A percentile compares a stretch with the other conserved stretches of the same genome.
phyloP scores from a whole-genome alignment of 306 rosid genomes.

The Corylus americana region DNA sequence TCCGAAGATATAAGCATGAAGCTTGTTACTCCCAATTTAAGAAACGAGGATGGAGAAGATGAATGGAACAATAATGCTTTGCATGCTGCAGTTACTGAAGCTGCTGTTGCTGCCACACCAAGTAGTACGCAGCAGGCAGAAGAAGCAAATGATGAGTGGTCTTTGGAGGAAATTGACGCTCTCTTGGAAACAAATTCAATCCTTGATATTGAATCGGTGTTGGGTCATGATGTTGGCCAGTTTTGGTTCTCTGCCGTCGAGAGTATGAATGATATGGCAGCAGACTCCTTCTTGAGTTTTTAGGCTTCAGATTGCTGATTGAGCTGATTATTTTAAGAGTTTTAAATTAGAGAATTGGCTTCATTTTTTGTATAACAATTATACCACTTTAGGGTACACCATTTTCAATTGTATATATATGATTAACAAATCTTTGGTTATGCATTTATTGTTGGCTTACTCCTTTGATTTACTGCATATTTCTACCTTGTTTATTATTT shows the following conservation, averaged over 20 bases:
- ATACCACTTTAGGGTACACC: too few relatives aligned
- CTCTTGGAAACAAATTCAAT: slow-evolving; percentile 34
- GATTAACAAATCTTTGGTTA: too few relatives aligned
- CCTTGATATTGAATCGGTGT: neutral
- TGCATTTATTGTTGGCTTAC: too few relatives aligned
- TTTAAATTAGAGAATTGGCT: neutral
- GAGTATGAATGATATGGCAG: slow-evolving; percentile 61
- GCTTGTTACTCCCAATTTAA: neutral
- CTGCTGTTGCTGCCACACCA: slow-evolving; percentile 7
- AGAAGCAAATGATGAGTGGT: slow-evolving; percentile 40
- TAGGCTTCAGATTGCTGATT: too few relatives aligned
- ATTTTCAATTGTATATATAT: too few relatives aligned
- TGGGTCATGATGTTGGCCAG: slow-evolving; percentile 26
- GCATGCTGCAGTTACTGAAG: neutral
- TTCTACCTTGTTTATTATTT: too few relatives aligned
- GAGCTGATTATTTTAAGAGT: neutral
- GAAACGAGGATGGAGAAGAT: slow-evolving; percentile 27
- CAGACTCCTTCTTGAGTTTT: neutral
- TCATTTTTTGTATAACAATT: too few relatives aligned
- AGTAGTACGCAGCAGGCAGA: slow-evolving; percentile 34
- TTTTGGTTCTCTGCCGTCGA: slow-evolving; percentile 19
- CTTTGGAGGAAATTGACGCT: slow-evolving; percentile 57
- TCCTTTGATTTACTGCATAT: too few relatives aligned
- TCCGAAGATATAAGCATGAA: slow-evolving; percentile 53
- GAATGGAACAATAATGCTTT: slow-evolving; percentile 11